Evolutionary conservation across 2,329 filamentous ascomycete species (phyloP).

Genomic region (Venturia aucupariae): DNA sequence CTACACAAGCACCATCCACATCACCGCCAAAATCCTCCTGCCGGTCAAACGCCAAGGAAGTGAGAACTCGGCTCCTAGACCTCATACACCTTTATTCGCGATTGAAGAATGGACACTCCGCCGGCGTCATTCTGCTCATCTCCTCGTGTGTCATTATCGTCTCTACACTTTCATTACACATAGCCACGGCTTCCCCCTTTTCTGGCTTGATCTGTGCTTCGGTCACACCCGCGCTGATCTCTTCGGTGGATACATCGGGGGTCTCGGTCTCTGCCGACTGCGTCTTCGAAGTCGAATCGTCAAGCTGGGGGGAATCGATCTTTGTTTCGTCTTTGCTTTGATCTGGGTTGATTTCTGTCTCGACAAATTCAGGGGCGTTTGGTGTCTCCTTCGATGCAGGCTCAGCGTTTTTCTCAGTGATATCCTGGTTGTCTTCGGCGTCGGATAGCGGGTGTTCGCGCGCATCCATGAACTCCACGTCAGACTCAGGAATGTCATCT

Average conservation of each 20-base stretch:
- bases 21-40: too few species aligned
- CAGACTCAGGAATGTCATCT: neutral
- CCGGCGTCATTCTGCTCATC: neutral
- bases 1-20: neutral
- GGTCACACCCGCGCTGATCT: neutral
- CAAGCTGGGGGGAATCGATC: neutral
- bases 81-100: neutral
- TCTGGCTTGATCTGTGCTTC: neutral
- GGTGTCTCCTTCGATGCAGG: neutral
- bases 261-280: too few species aligned
- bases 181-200: conserved; percentile 1
- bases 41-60: too few species aligned
- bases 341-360: neutral
- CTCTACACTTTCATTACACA: neutral
- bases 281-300: too few species aligned
- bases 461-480: neutral
- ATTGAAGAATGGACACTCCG: neutral
- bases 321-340: neutral
- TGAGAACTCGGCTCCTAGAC: too few species aligned
- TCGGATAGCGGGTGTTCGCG: neutral
- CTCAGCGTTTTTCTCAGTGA: neutral
- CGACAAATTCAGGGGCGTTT: neutral
- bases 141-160: neutral
- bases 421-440: neutral
- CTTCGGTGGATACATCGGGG: too few species aligned